Conservation (phyloP, 352 stramenopile species). For the Salisapilia sapeloensis region DNA sequence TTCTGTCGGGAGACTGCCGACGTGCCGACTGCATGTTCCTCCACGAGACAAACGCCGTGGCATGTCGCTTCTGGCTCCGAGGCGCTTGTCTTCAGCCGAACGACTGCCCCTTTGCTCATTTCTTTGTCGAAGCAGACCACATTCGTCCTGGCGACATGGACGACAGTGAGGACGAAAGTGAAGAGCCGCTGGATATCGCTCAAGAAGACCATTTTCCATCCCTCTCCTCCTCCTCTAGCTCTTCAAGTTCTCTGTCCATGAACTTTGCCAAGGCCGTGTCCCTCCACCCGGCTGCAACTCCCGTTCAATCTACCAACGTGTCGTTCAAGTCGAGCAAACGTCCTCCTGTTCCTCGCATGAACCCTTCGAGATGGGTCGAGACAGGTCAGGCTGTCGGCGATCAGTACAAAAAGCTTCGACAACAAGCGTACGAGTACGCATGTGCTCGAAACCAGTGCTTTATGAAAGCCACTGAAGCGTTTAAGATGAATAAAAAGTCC, state of each 20-base stretch:
- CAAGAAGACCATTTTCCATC: slow-evolving; percentile 71
- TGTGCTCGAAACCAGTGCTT: slow-evolving; percentile 78
- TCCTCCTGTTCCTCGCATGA: neutral
- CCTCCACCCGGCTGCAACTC: slow-evolving; percentile 13
- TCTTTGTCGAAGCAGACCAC: slow-evolving; percentile 47
- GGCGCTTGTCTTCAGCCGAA: slow-evolving; percentile 61
- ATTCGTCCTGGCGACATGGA: slow-evolving; percentile 28
- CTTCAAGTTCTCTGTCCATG: slow-evolving; percentile 18
- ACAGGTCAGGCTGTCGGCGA: slow-evolving; percentile 33
- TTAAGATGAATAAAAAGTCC: slow-evolving; percentile 43
- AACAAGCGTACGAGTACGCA: slow-evolving; percentile 62
- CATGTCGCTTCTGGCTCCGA: slow-evolving; percentile 73
- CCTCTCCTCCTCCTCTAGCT: slow-evolving; percentile 6
- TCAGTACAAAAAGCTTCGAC: slow-evolving; percentile 62
- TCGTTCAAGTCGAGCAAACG: slow-evolving; percentile 2
- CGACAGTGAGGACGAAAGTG: slow-evolving; percentile 60
- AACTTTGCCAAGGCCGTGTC: slow-evolving; percentile 70
- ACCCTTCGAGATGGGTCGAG: slow-evolving; percentile 29
- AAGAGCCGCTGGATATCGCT: slow-evolving; percentile 37
- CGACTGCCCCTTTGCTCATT: slow-evolving; percentile 69
- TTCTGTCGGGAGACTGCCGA: slow-evolving; percentile 61
- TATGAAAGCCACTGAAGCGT: slow-evolving; percentile 72
- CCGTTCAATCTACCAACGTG: slow-evolving; percentile 2
- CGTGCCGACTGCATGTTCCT: slow-evolving; percentile 80
- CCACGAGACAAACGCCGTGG: slow-evolving; percentile 69